Evolutionary conservation across 495 filamentous ascomycete species (phyloP).

Genomic region (Penicillium paradoxum): DNA sequence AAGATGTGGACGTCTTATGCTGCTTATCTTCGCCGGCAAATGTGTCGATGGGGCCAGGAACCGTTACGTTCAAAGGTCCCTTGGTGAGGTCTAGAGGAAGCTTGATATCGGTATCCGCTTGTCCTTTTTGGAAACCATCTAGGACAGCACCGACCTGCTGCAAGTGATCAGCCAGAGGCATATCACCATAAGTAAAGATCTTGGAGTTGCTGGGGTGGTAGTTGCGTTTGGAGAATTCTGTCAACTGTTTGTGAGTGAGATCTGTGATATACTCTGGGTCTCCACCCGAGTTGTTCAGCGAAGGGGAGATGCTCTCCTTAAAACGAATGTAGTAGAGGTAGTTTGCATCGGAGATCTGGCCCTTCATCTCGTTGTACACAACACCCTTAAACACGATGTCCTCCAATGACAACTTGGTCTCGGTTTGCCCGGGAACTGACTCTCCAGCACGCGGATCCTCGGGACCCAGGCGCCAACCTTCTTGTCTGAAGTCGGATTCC

Average conservation of each 20-base stretch:
- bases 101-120: slow-evolving; percentile 68
- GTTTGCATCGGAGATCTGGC: slow-evolving; percentile 94
- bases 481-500: slow-evolving; percentile 86
- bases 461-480: slow-evolving; percentile 93
- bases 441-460: slow-evolving; percentile 66
- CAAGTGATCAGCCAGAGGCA: slow-evolving; percentile 76
- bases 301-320: slow-evolving; percentile 89
- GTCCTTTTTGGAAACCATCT: slow-evolving; percentile 60
- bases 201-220: slow-evolving; percentile 98
- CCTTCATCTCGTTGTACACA: slow-evolving; percentile 99
- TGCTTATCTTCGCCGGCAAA: slow-evolving; percentile 80
- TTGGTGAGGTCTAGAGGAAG: slow-evolving; percentile 64
- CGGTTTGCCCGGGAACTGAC: slow-evolving; percentile 37
- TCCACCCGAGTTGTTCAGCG: slow-evolving; percentile 91
- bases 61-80: slow-evolving; percentile 61
- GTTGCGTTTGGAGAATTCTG: slow-evolving; percentile 79
- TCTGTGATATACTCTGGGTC: slow-evolving; percentile 96
- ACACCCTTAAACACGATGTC: slow-evolving; percentile 93
- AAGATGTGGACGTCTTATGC: slow-evolving; percentile 87
- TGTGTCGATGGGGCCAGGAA: slow-evolving; percentile 83
- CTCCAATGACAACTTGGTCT: slow-evolving; percentile 26
- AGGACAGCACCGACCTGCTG: slow-evolving; percentile 69
- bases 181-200: slow-evolving; percentile 90
- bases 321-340: slow-evolving; percentile 94
- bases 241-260: slow-evolving; percentile 80